A percentile compares a stretch with the other conserved stretches of the same genome.
Evolutionary conservation across 2,329 filamentous ascomycete species (phyloP).

Genomic region (Knufia petricola): DNA sequence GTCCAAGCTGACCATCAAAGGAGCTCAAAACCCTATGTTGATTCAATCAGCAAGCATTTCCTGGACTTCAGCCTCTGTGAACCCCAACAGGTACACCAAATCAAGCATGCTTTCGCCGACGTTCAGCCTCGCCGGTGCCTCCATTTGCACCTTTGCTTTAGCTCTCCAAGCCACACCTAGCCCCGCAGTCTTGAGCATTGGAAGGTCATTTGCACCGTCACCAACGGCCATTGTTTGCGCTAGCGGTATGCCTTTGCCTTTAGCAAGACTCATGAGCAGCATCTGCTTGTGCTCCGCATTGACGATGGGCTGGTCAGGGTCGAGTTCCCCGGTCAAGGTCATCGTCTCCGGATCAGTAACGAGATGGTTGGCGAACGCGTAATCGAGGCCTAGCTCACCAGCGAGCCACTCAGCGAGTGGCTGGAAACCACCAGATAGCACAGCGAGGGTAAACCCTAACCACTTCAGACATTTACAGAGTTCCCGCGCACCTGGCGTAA

Average conservation of each 20-base stretch:
- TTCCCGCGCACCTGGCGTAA: constrained; percentile 70
- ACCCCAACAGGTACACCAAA: constrained; percentile 49
- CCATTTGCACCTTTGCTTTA: constrained; percentile 54
- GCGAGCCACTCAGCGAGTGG: constrained; percentile 84
- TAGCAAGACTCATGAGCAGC: constrained; percentile 46
- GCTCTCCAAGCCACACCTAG: constrained; percentile 55
- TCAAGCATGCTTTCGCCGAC: constrained; percentile 45
- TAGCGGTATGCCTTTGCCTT: constrained; percentile 44
- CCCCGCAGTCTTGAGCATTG: constrained; percentile 54
- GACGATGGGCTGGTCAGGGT: constrained; percentile 45
- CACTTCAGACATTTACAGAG: constrained; percentile 65
- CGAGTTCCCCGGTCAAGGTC: constrained; percentile 49
- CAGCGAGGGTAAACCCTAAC: constrained; percentile 77
- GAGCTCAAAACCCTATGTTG: no score
- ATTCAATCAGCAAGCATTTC: constrained; percentile 30
- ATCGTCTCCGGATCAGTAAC: constrained; percentile 38
- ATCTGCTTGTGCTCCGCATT: constrained; percentile 49
- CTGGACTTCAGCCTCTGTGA: constrained; percentile 41
- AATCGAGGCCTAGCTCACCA: constrained; percentile 68
- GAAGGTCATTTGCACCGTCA: constrained; percentile 56
- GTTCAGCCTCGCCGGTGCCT: constrained; percentile 52
- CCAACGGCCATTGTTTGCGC: constrained; percentile 51
- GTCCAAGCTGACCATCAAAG: no score
- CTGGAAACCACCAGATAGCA: constrained; percentile 85
- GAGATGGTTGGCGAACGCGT: constrained; percentile 73